Conservation (phyloP, 2,329 filamentous ascomycete genomes). For the Stagonosporopsis tanaceti region DNA sequence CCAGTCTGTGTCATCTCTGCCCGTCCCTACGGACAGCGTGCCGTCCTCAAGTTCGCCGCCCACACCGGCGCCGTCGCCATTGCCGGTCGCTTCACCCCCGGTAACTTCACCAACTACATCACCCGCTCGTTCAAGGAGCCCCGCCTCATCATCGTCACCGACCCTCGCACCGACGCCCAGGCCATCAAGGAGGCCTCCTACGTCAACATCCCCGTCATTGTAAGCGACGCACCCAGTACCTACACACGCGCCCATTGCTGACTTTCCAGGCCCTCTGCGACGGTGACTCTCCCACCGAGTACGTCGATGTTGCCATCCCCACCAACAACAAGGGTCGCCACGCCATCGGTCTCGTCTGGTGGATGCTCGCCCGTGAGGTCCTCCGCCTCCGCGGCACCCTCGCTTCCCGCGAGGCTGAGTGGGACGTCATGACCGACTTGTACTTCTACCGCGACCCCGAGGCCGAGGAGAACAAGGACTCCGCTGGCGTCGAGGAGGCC, state of each 20-base stretch:
- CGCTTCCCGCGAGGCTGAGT: slow-evolving; percentile 92
- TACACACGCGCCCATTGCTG: neutral
- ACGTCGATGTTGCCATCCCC: slow-evolving; percentile 99
- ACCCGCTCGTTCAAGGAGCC: slow-evolving; percentile 99
- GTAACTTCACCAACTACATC: slow-evolving; percentile 99
- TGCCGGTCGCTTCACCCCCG: slow-evolving; percentile 99
- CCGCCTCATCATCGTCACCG: slow-evolving; percentile 98
- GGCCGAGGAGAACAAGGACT: slow-evolving; percentile 98
- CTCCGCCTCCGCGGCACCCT: slow-evolving; percentile 98
- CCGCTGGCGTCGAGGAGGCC: slow-evolving; percentile 78
- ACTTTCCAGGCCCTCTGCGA: slow-evolving; percentile 80
- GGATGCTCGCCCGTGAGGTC: slow-evolving; percentile 99
- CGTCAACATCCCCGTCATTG: slow-evolving; percentile 99
- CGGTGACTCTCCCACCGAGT: slow-evolving; percentile 99
- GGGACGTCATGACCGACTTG: slow-evolving; percentile 99
- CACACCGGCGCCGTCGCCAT: slow-evolving; percentile 99
- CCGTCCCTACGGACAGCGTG: slow-evolving; percentile 99
- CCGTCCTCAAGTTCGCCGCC: slow-evolving; percentile 98
- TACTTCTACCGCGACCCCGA: slow-evolving; percentile 99
- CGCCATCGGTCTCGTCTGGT: slow-evolving; percentile 98
- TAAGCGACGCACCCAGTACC: slow-evolving; percentile 23
- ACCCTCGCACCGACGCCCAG: slow-evolving; percentile 99
- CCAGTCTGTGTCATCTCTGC: slow-evolving; percentile 86
- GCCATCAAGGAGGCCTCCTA: slow-evolving; percentile 99
- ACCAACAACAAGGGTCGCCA: slow-evolving; percentile 99